Evolutionary conservation across 371 early-diverging fungal genomes (phyloP).

Genomic region (Haplosporangium sp.): DNA sequence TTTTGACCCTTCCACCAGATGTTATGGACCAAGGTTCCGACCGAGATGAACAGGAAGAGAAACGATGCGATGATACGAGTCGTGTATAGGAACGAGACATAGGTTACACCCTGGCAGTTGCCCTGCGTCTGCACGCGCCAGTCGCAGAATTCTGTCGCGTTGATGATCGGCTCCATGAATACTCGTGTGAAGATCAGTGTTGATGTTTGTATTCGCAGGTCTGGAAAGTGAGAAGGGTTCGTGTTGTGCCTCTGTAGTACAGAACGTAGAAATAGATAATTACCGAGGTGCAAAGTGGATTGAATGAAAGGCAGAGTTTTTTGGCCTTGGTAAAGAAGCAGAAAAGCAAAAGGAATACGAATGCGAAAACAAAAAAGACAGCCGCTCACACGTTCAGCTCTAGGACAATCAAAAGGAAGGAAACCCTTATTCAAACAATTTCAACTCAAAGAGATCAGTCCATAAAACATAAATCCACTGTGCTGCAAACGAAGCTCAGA

Average conservation of each 20-base stretch:
- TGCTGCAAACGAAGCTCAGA: no score
- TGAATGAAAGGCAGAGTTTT: no score
- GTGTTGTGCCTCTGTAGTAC: neutral
- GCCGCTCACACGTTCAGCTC: no score
- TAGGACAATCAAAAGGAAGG: no score
- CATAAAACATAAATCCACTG: no score
- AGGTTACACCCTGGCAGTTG: constrained; percentile 12
- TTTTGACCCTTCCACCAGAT: constrained; percentile 51
- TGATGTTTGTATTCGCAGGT: neutral
- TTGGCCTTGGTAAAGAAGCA: no score
- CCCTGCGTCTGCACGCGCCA: constrained; percentile 38
- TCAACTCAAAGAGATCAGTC: no score
- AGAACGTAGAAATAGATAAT: neutral
- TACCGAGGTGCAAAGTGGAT: no score
- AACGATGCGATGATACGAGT: constrained; percentile 45
- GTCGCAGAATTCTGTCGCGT: constrained; percentile 18
- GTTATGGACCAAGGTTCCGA: constrained; percentile 40
- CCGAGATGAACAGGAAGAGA: constrained; percentile 41
- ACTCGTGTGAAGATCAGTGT: neutral
- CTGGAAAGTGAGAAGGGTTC: neutral
- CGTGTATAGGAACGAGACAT: constrained; percentile 45
- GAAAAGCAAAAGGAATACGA: no score
- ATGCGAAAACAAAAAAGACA: no score
- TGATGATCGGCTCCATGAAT: neutral
- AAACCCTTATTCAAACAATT: no score